Evolutionary conservation across 805 yeast species (phyloP).

Genomic region (Teunomyces panamensis): DNA sequence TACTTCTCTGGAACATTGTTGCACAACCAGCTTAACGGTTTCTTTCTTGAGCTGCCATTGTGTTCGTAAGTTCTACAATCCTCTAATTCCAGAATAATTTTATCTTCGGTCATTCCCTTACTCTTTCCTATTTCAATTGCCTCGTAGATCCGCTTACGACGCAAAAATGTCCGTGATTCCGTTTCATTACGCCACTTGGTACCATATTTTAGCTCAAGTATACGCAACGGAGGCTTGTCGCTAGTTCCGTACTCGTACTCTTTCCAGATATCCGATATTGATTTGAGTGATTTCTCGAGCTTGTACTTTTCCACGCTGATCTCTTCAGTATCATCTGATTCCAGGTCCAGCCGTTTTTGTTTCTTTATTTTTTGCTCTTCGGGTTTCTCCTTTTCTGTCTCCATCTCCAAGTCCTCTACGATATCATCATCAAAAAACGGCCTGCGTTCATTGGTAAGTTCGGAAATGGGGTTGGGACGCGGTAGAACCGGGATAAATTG

Average conservation of each 20-base stretch:
- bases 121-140: slow-evolving; percentile 51
- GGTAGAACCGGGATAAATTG: slow-evolving; percentile 3
- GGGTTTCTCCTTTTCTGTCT: neutral
- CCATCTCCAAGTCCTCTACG: neutral
- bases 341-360: neutral
- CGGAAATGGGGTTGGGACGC: neutral
- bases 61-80: slow-evolving; percentile 40
- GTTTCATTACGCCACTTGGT: slow-evolving; percentile 59
- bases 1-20: slow-evolving; percentile 14
- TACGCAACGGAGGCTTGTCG: slow-evolving; percentile 51
- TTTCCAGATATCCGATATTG: slow-evolving; percentile 47
- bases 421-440: slow-evolving; percentile 1
- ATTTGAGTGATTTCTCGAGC: slow-evolving; percentile 12
- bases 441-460: slow-evolving; percentile 1
- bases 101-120: slow-evolving; percentile 42
- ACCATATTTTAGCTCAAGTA: slow-evolving; percentile 47
- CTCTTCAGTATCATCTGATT: neutral
- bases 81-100: slow-evolving; percentile 47
- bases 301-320: slow-evolving; percentile 5
- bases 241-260: slow-evolving; percentile 53
- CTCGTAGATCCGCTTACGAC: slow-evolving; percentile 52
- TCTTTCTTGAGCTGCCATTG: slow-evolving; percentile 36
- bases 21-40: slow-evolving; percentile 15
- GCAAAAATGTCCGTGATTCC: slow-evolving; percentile 49
- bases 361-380: neutral